Base-by-base conservation (phyloP, 345 rosid genomes). In the Combretum micranthum region DNA sequence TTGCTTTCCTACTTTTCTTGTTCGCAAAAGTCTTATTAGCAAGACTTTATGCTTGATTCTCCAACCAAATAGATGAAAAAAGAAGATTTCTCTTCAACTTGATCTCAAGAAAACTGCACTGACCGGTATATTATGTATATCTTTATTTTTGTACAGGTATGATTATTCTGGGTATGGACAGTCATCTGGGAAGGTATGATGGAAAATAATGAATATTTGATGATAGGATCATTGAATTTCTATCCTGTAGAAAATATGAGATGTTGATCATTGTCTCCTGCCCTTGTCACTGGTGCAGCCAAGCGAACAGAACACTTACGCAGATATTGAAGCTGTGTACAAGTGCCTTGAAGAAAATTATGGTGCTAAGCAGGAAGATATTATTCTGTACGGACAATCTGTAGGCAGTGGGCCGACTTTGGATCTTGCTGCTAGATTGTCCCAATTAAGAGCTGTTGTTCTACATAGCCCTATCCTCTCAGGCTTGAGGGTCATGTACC, bases 341-440 rank as follows among this genome's bases (percentile, higher is more conserved):
- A 90, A 81, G 70, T 93, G 96, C 75, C 88, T 90, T 55, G 97
- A 87, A 77, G 99, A 93, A 59, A 83, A 74, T 55, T 93, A 93
- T 69, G 90, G 90, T 51, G 57, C 84, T 10, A 90, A 80, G 77
- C 96, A 87, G 61, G 97, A 93, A 77, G 90, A 93, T 60, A 63
- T 93, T 44, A 87, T 93, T 65, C 90, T 93, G 18, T 93, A 93
- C 64, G 97, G 99, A 15, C 99, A 93, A 66, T 93, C 99, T 42
- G 99, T 93, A 44, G 97, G 99, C 43, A 93, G 99, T 64, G 99
- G 99, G 39, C 99, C 99, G 19, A 90, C 99, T 44, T 74, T 90
- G 72, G 95, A 93, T 56, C 92, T 93, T 17, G 96, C 96, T 25
- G 74, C 96, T 22, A 80, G 88, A 20, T 64, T 90, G 55, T 92